Conservation (phyloP, 2,329 filamentous ascomycete species). For the Hypoxylon sp. region DNA sequence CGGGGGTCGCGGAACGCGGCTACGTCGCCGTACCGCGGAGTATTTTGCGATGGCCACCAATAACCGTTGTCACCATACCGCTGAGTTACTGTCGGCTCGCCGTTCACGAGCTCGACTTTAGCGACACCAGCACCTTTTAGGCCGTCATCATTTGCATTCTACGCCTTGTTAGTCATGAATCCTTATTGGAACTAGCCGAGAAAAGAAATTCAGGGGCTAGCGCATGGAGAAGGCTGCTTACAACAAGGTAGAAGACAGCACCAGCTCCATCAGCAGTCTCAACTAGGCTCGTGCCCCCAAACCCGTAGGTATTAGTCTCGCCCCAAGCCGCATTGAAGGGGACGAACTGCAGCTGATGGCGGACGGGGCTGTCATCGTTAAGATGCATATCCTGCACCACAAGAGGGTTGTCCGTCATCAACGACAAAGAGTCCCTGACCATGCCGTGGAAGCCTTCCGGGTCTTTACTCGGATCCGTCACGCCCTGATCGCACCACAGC, state of each 20-base stretch:
- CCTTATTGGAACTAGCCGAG: neutral
- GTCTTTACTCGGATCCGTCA: slow-evolving; percentile 51
- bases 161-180: accelerated
- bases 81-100: slow-evolving; percentile 54
- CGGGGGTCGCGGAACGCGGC: slow-evolving; percentile 55
- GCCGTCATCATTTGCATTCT: slow-evolving; percentile 52
- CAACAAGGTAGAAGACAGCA: slow-evolving; percentile 56
- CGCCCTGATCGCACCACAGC: slow-evolving; percentile 54
- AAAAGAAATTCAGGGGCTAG: neutral
- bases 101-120: slow-evolving; percentile 53
- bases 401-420: slow-evolving; percentile 54
- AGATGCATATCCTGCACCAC: slow-evolving; percentile 55
- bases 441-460: slow-evolving; percentile 56
- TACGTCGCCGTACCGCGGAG: slow-evolving; percentile 56
- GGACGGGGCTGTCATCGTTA: slow-evolving; percentile 50
- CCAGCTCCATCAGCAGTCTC: slow-evolving; percentile 53
- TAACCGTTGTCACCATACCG: slow-evolving; percentile 52
- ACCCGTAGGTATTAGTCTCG: slow-evolving; percentile 54
- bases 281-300: slow-evolving; percentile 57
- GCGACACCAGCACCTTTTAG: slow-evolving; percentile 56
- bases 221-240: slow-evolving; percentile 39
- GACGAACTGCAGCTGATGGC: slow-evolving; percentile 55
- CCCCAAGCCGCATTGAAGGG: slow-evolving; percentile 56
- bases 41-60: slow-evolving; percentile 55
- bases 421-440: slow-evolving; percentile 56